Conservation (phyloP, 768 basidiomycete genomes). For the Russula emetica region DNA sequence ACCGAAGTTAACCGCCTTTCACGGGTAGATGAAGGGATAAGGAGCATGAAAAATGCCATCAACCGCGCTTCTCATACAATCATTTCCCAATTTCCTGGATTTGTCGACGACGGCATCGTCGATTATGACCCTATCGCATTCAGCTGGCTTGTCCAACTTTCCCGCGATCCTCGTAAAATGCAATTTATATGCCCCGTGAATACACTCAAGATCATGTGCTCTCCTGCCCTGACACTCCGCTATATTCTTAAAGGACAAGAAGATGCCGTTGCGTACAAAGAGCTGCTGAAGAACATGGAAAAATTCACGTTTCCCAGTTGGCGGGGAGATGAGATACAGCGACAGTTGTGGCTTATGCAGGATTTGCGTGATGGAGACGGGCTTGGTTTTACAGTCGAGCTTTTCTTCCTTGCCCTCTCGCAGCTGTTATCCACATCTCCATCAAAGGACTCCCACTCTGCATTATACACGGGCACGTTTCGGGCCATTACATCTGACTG, state of each 20-base stretch:
- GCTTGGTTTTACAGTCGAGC: constrained; percentile 2
- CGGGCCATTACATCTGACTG: not conserved
- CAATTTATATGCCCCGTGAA: not conserved
- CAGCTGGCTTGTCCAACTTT: not conserved
- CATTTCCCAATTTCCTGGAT: not conserved
- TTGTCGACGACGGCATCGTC: too few relatives aligned
- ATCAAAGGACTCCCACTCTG: not conserved
- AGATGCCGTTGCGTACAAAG: not conserved
- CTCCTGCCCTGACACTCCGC: not conserved
- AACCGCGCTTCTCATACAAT: not conserved
- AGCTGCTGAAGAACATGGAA: not conserved
- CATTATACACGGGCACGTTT: not conserved
- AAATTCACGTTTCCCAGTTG: too few relatives aligned
- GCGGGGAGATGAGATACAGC: not conserved
- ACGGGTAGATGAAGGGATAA: not conserved
- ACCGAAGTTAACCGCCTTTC: not conserved
- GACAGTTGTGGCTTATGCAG: not conserved
- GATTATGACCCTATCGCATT: not conserved
- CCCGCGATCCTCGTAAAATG: not conserved
- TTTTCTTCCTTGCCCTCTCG: constrained; percentile 5
- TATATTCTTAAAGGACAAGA: not conserved
- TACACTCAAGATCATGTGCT: not conserved
- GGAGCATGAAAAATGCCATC: not conserved
- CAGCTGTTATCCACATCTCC: constrained; percentile 1
- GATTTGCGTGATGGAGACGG: not conserved